phyloP scores from a whole-genome alignment of 2,329 filamentous ascomycete genomes.

The Alternaria viburni region DNA sequence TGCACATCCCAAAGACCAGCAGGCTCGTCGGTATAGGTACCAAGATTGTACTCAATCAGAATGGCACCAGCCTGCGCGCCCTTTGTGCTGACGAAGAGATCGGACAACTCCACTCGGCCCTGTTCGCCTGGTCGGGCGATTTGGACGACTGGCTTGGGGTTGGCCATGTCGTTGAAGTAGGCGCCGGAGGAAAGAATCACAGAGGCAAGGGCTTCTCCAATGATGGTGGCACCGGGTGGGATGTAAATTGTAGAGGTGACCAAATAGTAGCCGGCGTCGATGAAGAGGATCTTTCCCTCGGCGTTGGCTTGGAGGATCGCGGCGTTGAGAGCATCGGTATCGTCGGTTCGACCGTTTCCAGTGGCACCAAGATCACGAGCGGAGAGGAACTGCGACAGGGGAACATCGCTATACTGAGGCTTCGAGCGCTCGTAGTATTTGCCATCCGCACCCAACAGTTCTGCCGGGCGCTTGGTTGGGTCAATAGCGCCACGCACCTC shows the following conservation, averaged over 20 bases:
- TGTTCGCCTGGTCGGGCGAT: constrained; percentile 69
- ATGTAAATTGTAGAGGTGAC: constrained; percentile 62
- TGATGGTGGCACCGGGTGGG: constrained; percentile 76
- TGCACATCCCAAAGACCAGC: constrained; percentile 87
- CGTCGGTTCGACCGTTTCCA: constrained; percentile 84
- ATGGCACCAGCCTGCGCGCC: constrained; percentile 72
- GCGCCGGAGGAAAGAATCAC: constrained; percentile 77
- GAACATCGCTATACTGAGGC: constrained; percentile 54
- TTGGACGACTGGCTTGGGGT: constrained; percentile 69
- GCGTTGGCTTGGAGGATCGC: constrained; percentile 68
- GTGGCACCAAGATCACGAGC: constrained; percentile 62
- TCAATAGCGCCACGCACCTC: constrained; percentile 54
- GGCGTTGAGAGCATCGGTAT: constrained; percentile 78
- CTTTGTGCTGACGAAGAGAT: constrained; percentile 73
- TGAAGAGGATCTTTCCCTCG: constrained; percentile 61
- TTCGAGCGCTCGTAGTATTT: constrained; percentile 61
- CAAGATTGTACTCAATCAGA: constrained; percentile 76
- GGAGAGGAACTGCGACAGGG: constrained; percentile 67
- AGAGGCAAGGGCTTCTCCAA: constrained; percentile 83
- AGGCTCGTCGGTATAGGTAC: constrained; percentile 60
- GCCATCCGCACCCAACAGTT: constrained; percentile 53
- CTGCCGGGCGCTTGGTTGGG: constrained; percentile 49
- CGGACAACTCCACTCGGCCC: constrained; percentile 72
- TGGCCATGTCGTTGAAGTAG: constrained; percentile 54
- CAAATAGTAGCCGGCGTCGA: constrained; percentile 64